Percentiles rank a stretch among this genome's conserved stretches.
phyloP scores from a whole-genome alignment of 352 stramenopile genomes.

The Aphanomyces euteiches region DNA sequence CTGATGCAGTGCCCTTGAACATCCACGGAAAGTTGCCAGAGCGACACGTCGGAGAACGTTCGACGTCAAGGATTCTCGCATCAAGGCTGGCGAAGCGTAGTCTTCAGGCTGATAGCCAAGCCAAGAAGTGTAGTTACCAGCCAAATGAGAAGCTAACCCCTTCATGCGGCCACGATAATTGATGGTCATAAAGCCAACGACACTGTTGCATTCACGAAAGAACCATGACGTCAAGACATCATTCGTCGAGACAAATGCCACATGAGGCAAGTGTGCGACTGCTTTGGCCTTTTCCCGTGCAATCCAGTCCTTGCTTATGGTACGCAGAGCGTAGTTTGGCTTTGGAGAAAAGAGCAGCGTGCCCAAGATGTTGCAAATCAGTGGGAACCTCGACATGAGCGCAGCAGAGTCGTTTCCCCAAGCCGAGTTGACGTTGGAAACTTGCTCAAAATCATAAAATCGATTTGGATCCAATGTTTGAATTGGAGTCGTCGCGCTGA shows the following conservation, averaged over 20 bases:
- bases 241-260: not conserved
- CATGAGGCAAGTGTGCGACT: not conserved
- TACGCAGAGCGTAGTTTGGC: not conserved
- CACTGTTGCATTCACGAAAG: not conserved
- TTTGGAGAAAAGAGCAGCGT: not conserved
- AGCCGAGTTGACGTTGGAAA: not conserved
- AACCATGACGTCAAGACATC: not conserved
- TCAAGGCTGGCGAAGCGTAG: not conserved
- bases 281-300: not conserved
- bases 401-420: not conserved
- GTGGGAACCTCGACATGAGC: not conserved
- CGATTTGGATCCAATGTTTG: not conserved
- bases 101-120: not conserved
- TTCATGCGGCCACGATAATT: not conserved
- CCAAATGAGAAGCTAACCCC: not conserved
- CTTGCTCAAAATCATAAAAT: not conserved
- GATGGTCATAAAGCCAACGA: not conserved
- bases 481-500: not conserved
- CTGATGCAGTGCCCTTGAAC: not conserved
- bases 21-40: not conserved
- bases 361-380: not conserved
- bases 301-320: not conserved
- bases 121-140: not conserved
- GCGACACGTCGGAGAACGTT: not conserved
- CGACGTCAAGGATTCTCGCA: not conserved